Percentiles rank a stretch among this genome's conserved stretches.
phyloP scores from a whole-genome alignment of 2,329 filamentous ascomycete genomes.

The Dothidotthia symphoricarpi region DNA sequence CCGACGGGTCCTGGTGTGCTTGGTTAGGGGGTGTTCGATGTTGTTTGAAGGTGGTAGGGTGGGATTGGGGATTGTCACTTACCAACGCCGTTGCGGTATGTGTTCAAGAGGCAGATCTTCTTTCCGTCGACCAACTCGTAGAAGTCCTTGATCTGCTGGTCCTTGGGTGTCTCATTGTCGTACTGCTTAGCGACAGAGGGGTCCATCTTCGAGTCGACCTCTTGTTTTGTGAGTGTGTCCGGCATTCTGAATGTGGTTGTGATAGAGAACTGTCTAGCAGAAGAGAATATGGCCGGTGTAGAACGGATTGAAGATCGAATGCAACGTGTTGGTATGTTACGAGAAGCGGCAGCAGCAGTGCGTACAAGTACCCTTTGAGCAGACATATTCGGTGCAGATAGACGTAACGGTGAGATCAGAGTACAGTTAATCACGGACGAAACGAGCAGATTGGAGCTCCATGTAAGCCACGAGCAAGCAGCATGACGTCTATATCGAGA shows the following conservation, averaged over 20 bases:
- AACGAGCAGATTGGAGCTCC: slow-evolving; percentile 4
- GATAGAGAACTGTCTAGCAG: slow-evolving; percentile 18
- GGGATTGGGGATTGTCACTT: slow-evolving; percentile 8
- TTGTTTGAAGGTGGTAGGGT: background rate
- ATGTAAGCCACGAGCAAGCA: slow-evolving; percentile 5
- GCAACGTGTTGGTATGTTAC: background rate
- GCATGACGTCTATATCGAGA: slow-evolving; percentile 20
- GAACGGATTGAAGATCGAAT: slow-evolving; percentile 5
- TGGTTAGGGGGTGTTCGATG: slow-evolving; percentile 3
- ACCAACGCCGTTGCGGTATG: slow-evolving; percentile 45
- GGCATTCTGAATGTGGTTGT: slow-evolving; percentile 45
- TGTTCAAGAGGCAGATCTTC: slow-evolving; percentile 47
- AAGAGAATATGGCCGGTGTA: background rate
- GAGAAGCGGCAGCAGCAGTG: slow-evolving; percentile 4
- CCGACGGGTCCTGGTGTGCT: slow-evolving; percentile 39
- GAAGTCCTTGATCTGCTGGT: slow-evolving; percentile 50
- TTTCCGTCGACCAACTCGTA: slow-evolving; percentile 48
- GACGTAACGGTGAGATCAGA: slow-evolving; percentile 25
- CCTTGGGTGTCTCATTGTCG: slow-evolving; percentile 45
- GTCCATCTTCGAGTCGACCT: slow-evolving; percentile 47
- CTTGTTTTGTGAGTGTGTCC: slow-evolving; percentile 40
- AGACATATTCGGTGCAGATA: slow-evolving; percentile 15
- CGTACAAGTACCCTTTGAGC: slow-evolving; percentile 18
- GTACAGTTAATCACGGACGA: slow-evolving; percentile 6
- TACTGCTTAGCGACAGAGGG: slow-evolving; percentile 52